Percentiles rank a stretch among this genome's conserved stretches.
These are phyloP conservation scores for Shiraia bambusicola DNA, from an alignment of 2,329 filamentous ascomycete species.

Conservation along the genomic window DNA sequence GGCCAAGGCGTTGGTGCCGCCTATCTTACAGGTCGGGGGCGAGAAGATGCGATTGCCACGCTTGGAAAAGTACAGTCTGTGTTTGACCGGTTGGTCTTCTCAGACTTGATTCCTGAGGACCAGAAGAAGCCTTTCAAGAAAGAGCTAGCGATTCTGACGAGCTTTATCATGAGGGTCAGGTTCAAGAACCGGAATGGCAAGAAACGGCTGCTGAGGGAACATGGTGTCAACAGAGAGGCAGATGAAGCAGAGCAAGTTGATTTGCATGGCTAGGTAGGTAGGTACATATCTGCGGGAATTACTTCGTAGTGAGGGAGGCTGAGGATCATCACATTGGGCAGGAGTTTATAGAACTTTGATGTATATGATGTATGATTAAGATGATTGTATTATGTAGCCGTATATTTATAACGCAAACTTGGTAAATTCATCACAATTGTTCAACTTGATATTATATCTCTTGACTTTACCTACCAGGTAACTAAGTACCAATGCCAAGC, in stretches of 20 bases:
- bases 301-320: too few species aligned
- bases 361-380: not conserved
- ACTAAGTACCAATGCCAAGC: too few species aligned
- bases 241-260: slow-evolving; percentile 11
- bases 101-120: slow-evolving; percentile 34
- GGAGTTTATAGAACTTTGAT: not conserved
- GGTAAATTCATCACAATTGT: too few species aligned
- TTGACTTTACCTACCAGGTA: too few species aligned
- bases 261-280: slow-evolving; percentile 14
- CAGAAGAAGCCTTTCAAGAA: slow-evolving; percentile 29
- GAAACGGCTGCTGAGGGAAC: slow-evolving; percentile 1
- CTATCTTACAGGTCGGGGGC: slow-evolving; percentile 17
- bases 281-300: too few species aligned
- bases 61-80: slow-evolving; percentile 33
- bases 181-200: slow-evolving; percentile 7
- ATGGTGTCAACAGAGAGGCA: slow-evolving; percentile 1
- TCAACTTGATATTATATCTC: too few species aligned
- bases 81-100: slow-evolving; percentile 34
- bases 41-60: slow-evolving; percentile 29
- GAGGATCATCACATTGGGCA: too few species aligned
- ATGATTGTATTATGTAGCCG: slow-evolving; percentile 6
- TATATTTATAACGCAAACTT: not conserved
- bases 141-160: slow-evolving; percentile 27
- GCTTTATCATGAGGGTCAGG: slow-evolving; percentile 27
- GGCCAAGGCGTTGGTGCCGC: slow-evolving; percentile 10